These are phyloP conservation scores for Purshia tridentata DNA, from an alignment of 306 rosid species.

Conservation along the genomic window DNA sequence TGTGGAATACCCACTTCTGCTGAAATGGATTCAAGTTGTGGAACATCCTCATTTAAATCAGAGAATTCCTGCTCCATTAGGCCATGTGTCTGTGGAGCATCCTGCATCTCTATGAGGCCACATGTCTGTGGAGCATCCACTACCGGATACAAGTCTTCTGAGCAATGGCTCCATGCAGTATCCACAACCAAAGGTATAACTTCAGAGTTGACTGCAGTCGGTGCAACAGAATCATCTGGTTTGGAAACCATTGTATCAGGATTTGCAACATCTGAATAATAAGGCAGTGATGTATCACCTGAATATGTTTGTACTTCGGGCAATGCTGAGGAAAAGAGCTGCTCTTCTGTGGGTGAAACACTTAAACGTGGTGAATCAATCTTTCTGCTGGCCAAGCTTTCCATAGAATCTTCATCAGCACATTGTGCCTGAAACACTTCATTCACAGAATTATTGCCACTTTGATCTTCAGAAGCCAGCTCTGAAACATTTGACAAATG, in stretches of 20 bases:
- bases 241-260: constrained; percentile 15
- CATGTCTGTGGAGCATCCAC: constrained; percentile 23
- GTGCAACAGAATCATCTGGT: constrained; percentile 26
- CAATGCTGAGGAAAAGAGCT: constrained; percentile 31
- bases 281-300: constrained; percentile 21
- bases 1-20: constrained; percentile 30
- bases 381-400: constrained; percentile 28
- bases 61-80: constrained; percentile 31
- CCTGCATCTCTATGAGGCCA: constrained; percentile 20
- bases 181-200: constrained; percentile 33
- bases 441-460: constrained; percentile 29
- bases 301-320: constrained; percentile 36
- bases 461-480: constrained; percentile 36
- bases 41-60: constrained; percentile 26
- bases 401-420: constrained; percentile 34
- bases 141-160: constrained; percentile 20
- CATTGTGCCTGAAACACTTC: constrained; percentile 34
- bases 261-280: constrained; percentile 29
- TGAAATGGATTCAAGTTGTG: constrained; percentile 39
- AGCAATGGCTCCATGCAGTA: constrained; percentile 23
- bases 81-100: constrained; percentile 17
- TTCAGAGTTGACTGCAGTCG: constrained; percentile 38
- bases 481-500: constrained; percentile 40
- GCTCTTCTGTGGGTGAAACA: constrained; percentile 31
- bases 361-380: constrained; percentile 26